These are phyloP conservation scores for Isatis tinctoria DNA, from an alignment of 345 rosid genomes.

Conservation along the genomic window DNA sequence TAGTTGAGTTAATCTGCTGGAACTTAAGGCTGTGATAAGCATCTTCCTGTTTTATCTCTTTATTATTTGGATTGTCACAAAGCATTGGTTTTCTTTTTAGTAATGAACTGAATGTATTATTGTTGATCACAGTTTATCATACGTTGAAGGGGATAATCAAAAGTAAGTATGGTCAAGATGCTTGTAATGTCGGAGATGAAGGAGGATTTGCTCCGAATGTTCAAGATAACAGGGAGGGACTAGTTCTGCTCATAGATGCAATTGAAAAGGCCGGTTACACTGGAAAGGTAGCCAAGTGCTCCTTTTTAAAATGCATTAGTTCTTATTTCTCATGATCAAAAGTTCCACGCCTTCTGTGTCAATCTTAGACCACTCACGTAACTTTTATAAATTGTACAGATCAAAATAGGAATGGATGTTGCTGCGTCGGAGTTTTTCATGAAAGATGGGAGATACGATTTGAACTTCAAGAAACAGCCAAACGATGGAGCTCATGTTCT, in stretches of 20 bases:
- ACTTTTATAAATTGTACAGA: conserved; percentile 39
- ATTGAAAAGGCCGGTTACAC: conserved; percentile 95
- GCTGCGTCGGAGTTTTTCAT: conserved; percentile 94
- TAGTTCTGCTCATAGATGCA: conserved; percentile 92
- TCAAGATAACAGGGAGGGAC: conserved; percentile 96
- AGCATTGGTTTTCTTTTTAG: background rate
- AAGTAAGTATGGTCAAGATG: conserved; percentile 93
- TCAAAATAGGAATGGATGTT: conserved; percentile 98
- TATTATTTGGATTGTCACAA: background rate
- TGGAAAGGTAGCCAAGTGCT: conserved; percentile 55
- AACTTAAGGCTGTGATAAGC: background rate
- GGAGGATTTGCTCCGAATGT: conserved; percentile 99
- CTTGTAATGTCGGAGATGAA: conserved; percentile 99
- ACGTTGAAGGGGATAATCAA: conserved; percentile 80
- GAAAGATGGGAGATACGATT: conserved; percentile 80
- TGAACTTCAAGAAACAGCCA: conserved; percentile 94
- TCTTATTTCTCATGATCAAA: background rate
- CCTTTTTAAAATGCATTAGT: background rate
- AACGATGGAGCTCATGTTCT: conserved; percentile 84
- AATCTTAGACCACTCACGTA: background rate
- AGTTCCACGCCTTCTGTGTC: background rate
- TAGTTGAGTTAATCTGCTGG: background rate
- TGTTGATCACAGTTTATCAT: conserved; percentile 66
- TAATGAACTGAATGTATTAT: background rate
- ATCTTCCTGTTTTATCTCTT: background rate